Percentiles rank a stretch among this genome's conserved stretches.
These are phyloP conservation scores for Dorcoceras hygrometricum DNA, from an alignment of 257 asterid genomes.

Conservation along the genomic window DNA sequence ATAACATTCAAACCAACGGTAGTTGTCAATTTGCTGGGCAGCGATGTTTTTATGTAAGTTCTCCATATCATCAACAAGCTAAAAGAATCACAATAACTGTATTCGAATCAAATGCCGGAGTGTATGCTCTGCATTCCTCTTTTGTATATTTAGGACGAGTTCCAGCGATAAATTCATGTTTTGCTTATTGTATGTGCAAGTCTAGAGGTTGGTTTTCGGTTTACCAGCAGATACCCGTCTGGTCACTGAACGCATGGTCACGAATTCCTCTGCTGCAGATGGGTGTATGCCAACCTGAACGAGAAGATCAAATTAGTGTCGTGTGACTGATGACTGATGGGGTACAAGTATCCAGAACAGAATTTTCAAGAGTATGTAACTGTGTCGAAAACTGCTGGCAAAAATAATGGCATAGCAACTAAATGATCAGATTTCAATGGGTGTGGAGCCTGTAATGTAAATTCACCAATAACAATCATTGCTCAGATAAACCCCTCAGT, in stretches of 20 bases:
- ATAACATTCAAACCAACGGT: too few species aligned
- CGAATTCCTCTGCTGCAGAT: slow-evolving; percentile 96
- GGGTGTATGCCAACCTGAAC: slow-evolving; percentile 93
- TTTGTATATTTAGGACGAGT: neutral
- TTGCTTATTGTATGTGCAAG: neutral
- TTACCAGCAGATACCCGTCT: slow-evolving; percentile 60
- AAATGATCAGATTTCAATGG: neutral
- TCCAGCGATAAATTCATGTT: neutral
- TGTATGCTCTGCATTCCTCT: neutral
- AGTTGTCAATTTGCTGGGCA: too few species aligned
- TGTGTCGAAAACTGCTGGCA: neutral
- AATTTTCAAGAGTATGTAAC: neutral
- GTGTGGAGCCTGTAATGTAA: too few species aligned
- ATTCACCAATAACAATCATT: too few species aligned
- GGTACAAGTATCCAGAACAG: neutral
- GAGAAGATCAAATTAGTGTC: slow-evolving; percentile 10
- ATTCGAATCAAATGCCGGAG: neutral
- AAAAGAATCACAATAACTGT: too few species aligned
- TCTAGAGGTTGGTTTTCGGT: slow-evolving; percentile 58
- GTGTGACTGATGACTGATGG: neutral
- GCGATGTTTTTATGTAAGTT: neutral
- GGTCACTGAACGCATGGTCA: slow-evolving; percentile 74
- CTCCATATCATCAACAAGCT: neutral
- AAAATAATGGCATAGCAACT: neutral
- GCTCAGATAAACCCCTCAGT: too few species aligned